Base-by-base conservation (phyloP, 2,329 filamentous ascomycete species). In the Cladosporium halotolerans region DNA sequence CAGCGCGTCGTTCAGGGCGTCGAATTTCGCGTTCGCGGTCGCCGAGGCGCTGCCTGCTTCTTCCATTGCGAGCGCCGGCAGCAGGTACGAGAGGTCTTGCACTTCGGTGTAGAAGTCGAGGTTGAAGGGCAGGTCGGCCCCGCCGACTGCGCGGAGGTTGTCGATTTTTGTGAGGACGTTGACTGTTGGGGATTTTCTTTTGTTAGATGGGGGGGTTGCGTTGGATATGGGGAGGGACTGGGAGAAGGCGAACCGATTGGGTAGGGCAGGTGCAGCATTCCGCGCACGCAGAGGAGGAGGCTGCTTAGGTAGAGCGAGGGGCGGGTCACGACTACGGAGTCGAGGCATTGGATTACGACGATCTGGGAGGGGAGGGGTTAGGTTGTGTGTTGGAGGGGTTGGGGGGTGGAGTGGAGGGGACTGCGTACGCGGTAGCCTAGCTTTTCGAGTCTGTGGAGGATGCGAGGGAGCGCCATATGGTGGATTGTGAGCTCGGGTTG, bases 101-200 rank as follows among this genome's bases (percentile, higher is more conserved):
- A 97, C 92, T 70, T 99, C 92, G 57, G 93, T 97, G 70, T 97
- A 99, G 71, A 86, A 99, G 60, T 96, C 91, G 55, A 99, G 83
- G 64, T 96, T 96, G 76, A 99, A 96, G 0, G 91, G 89, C 0
- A 99, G 78, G 23, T 88, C 82, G 44, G 89, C 85, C 66, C 96
- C 96, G 10, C 63, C 66, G 3, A 66, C 64, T 49, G 86, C 83
- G 34, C 84, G 77, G 51, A 99, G 78, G 67, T 96, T 96, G 72
- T 99, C 93, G 72, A 99, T 95, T 73, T 99, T 99, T 54, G 91
- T 96, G 23, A 99, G 80, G 57, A 99, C 88, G 66, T 99, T 99
- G 61, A 99, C 78, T 67, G 28, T 23, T 23, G 32, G 13, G 2
- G 11, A n/a, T n/a, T n/a, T n/a, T n/a, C n/a, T n/a, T 14, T 18